Conservation (phyloP, 2,329 filamentous ascomycete genomes). For the Penicillium sp. region DNA sequence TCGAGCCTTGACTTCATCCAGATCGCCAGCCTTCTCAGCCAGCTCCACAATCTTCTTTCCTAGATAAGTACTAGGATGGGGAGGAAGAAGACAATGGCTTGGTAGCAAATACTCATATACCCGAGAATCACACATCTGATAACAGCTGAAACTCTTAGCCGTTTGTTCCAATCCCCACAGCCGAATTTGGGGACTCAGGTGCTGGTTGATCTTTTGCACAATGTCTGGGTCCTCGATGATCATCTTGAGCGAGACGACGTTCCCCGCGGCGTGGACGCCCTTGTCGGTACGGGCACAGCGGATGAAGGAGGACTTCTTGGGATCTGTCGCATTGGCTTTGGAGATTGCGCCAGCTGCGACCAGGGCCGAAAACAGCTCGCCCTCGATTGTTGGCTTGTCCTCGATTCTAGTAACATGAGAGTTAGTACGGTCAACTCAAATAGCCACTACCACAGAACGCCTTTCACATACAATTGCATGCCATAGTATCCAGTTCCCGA, state of each 20-base stretch:
- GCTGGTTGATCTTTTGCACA: constrained; percentile 85
- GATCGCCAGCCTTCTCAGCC: constrained; percentile 70
- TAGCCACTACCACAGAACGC: not conserved
- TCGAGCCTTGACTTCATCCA: constrained; percentile 67
- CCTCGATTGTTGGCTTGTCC: constrained; percentile 89
- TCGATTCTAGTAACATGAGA: constrained; percentile 40
- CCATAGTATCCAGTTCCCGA: constrained; percentile 96
- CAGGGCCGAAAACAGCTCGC: constrained; percentile 90
- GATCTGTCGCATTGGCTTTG: constrained; percentile 94
- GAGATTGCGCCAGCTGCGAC: constrained; percentile 90
- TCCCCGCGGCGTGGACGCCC: constrained; percentile 93
- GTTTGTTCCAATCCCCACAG: constrained; percentile 93
- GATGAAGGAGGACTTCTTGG: constrained; percentile 92
- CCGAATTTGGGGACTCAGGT: constrained; percentile 83
- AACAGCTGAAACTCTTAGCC: constrained; percentile 89
- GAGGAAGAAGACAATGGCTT: constrained; percentile 87
- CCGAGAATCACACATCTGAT: constrained; percentile 89
- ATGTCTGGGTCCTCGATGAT: constrained; percentile 91
- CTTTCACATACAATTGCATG: constrained; percentile 71
- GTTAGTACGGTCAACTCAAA: not conserved
- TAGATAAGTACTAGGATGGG: constrained; percentile 83
- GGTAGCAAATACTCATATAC: constrained; percentile 98
- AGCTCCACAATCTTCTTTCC: constrained; percentile 79
- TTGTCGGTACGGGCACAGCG: constrained; percentile 96
- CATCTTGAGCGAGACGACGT: constrained; percentile 91